A percentile compares a stretch with the other conserved stretches of the same genome.
Conservation (phyloP, 371 early-diverging fungal species). For the Mucor circinelloides region DNA sequence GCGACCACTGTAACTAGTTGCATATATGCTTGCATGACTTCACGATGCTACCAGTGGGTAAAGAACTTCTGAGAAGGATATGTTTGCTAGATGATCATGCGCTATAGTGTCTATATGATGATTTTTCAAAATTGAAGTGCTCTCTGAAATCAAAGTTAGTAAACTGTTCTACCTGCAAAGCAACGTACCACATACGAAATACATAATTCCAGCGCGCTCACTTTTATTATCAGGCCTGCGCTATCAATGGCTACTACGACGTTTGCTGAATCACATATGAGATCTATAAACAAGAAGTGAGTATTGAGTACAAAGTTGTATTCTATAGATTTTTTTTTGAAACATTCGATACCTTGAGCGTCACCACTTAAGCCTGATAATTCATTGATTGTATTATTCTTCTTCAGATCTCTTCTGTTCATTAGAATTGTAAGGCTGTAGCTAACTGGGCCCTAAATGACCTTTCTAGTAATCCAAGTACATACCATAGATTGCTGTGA, state of each 20-base stretch:
- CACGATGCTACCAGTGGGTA: too few species aligned
- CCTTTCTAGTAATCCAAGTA: slow-evolving; percentile 9
- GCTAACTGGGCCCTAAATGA: slow-evolving; percentile 16
- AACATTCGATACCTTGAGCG: slow-evolving; percentile 22
- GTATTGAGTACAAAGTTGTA: slow-evolving; percentile 5
- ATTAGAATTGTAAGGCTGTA: slow-evolving; percentile 11
- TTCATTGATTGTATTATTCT: slow-evolving; percentile 8
- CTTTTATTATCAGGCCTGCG: slow-evolving; percentile 21
- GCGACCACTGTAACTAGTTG: too few species aligned
- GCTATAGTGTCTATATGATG: slow-evolving; percentile 17
- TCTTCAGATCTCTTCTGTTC: slow-evolving; percentile 20
- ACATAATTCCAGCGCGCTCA: slow-evolving; percentile 17
- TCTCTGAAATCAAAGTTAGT: slow-evolving; percentile 22
- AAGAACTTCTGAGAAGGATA: too few species aligned
- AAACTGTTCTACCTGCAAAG: slow-evolving; percentile 12
- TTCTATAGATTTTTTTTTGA: slow-evolving; percentile 10
- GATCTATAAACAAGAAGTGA: slow-evolving; percentile 21
- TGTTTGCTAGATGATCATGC: slow-evolving; percentile 16
- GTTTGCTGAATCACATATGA: slow-evolving; percentile 21
- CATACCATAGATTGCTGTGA: slow-evolving; percentile 19
- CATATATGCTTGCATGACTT: too few species aligned
- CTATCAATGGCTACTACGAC: slow-evolving; percentile 19
- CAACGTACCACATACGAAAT: slow-evolving; percentile 16
- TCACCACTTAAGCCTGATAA: slow-evolving; percentile 17
- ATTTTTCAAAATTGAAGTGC: slow-evolving; percentile 12